phyloP scores from a whole-genome alignment of 2,329 filamentous ascomycete genomes.

The Claviceps fusiformis region DNA sequence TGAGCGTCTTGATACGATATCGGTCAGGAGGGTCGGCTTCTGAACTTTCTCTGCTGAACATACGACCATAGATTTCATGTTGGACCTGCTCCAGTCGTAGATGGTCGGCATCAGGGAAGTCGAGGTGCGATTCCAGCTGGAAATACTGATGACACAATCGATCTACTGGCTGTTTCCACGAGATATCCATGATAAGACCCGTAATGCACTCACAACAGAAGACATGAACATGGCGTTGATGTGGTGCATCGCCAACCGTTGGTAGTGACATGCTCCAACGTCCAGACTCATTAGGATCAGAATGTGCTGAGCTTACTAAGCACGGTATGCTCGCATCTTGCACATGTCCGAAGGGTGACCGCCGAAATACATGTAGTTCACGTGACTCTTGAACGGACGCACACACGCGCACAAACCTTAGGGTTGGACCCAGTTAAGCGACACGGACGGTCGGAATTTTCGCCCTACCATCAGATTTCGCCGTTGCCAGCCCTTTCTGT shows the following conservation, averaged over 20 bases:
- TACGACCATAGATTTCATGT: conserved; percentile 45
- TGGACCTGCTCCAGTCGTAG: conserved; percentile 52
- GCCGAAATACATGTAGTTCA: background rate
- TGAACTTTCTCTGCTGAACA: conserved; percentile 49
- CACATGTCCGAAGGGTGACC: background rate
- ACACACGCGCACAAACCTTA: conserved; percentile 17
- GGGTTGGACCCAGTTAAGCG: conserved; percentile 34
- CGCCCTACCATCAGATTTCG: conserved; percentile 15
- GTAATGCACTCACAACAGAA: background rate
- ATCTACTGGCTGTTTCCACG: conserved; percentile 14
- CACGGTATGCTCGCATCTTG: too few species aligned
- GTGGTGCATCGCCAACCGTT: background rate
- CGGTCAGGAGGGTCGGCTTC: conserved; percentile 48
- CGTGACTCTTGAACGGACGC: background rate
- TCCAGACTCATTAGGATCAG: too few species aligned
- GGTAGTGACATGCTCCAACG: background rate
- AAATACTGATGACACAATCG: conserved; percentile 65
- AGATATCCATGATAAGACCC: background rate
- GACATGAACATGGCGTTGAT: background rate
- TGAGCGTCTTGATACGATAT: conserved; percentile 62
- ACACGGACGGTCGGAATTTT: conserved; percentile 24
- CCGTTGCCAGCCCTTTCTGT: conserved; percentile 15
- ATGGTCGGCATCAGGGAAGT: conserved; percentile 45
- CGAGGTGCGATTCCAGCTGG: conserved; percentile 54
- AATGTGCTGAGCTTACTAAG: too few species aligned